Base-by-base conservation (phyloP, 305 asterid genomes). In the Fraxinus latifolia region DNA sequence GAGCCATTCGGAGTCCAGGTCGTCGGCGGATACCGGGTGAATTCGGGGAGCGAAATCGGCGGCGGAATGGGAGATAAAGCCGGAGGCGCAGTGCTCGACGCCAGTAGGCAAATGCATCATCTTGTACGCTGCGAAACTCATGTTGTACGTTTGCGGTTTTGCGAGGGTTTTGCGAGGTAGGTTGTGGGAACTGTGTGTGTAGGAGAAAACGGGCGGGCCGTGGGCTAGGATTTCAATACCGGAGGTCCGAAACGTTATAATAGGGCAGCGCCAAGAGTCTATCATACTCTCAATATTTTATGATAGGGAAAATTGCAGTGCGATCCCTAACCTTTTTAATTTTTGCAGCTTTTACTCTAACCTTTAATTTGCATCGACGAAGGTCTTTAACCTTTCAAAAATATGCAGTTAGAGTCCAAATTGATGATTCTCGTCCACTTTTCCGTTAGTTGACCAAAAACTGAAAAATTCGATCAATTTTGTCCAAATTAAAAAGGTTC, bases 41-140 rank as follows among this genome's bases (percentile, higher is more conserved):
- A 89, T 84, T 74, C 87, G 91, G 1, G 93, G 90, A 72, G 90
- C 70, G 84, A 81, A 89, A 71, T 90, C 94, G 65, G 92, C 84
- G 82, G 90, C 84, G 77, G 96, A 92, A 79, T 91, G 95, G 60
- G 97, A 91, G 76, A 95, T 86, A 88, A 91, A 95, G 15, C 98
- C 99, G 47, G 99, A 79, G 31, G 95, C 95, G 47, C 96, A 94
- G 78, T 92, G 93, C 88, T 95, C 97, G 87, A 94, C 88, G 82
- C 97, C 97, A 80, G 98, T 94, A 5, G 98, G 93, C 86, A 89
- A 84, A 80, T 94, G 99, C 98, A 94, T 93, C 93, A 88, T 83
- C 90, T 91, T 93, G 91, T 86, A 90, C 84, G 97, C 96, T 55
- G 98, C 97, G 89, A 39, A 94, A 83, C 99, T 95, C 99, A 94